phyloP scores from a whole-genome alignment of 2,329 filamentous ascomycete genomes.

The Raffaelea arxii region DNA sequence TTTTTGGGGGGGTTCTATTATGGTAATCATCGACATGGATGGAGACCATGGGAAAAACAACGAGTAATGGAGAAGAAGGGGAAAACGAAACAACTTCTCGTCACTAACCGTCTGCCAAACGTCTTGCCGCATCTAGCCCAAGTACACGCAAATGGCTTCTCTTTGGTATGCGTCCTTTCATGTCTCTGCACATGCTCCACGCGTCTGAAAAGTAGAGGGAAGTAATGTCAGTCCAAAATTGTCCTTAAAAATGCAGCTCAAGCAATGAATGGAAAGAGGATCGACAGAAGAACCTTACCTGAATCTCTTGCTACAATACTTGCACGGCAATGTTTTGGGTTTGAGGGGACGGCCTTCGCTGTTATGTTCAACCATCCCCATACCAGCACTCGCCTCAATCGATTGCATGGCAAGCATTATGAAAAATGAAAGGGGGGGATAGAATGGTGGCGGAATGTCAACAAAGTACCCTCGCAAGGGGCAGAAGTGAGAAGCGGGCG shows the following conservation, averaged over 20 bases:
- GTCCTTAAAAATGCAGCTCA: slow-evolving; percentile 13
- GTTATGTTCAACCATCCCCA: slow-evolving; percentile 32
- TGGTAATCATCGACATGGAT: too few species aligned
- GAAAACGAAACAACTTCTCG: slow-evolving; percentile 5
- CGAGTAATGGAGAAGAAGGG: not conserved
- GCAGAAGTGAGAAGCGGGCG: too few species aligned
- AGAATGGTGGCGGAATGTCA: not conserved
- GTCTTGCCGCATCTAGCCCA: slow-evolving; percentile 53
- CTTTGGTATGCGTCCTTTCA: slow-evolving; percentile 55
- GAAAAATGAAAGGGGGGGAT: slow-evolving; percentile 3
- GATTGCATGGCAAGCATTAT: slow-evolving; percentile 43
- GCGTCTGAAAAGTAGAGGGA: slow-evolving; percentile 34
- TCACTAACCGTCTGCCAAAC: slow-evolving; percentile 49
- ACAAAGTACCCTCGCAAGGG: too few species aligned
- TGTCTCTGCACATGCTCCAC: slow-evolving; percentile 57
- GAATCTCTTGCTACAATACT: slow-evolving; percentile 54
- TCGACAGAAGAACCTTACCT: slow-evolving; percentile 36
- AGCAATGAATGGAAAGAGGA: not conserved
- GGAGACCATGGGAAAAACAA: not conserved
- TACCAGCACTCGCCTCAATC: slow-evolving; percentile 35
- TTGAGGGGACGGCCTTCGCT: slow-evolving; percentile 46
- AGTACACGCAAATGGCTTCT: slow-evolving; percentile 52
- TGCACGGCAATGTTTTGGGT: slow-evolving; percentile 52
- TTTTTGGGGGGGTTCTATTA: too few species aligned
- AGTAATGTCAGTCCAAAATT: slow-evolving; percentile 30